These are phyloP conservation scores for Zygosaccharomyces gambellarensis DNA, from an alignment of 805 yeast genomes.

Conservation along the genomic window DNA sequence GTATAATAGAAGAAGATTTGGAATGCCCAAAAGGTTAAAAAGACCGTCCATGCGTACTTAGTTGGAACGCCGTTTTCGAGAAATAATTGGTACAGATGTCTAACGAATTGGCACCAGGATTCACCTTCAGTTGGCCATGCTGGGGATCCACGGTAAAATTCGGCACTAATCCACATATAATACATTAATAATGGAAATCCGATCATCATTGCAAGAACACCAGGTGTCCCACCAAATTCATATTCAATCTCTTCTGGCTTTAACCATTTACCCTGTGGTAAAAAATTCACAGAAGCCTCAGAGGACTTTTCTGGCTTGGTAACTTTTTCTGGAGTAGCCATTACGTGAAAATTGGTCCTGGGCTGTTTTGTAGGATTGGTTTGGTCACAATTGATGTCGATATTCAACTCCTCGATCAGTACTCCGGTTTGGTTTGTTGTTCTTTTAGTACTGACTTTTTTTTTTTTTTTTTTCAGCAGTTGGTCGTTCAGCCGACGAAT, in stretches of 20 bases:
- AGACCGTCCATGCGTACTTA: slow-evolving; percentile 58
- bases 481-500: too few species aligned
- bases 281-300: slow-evolving; percentile 17
- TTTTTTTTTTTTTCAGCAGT: too few species aligned
- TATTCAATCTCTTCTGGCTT: slow-evolving; percentile 57
- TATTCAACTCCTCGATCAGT: too few species aligned
- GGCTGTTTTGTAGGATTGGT: too few species aligned
- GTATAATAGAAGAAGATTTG: slow-evolving; percentile 75
- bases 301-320: slow-evolving; percentile 2
- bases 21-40: slow-evolving; percentile 59
- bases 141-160: slow-evolving; percentile 67
- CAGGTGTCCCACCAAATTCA: slow-evolving; percentile 92
- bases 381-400: too few species aligned
- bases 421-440: too few species aligned
- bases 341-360: neutral
- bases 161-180: slow-evolving; percentile 92
- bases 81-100: slow-evolving; percentile 43
- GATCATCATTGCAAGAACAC: slow-evolving; percentile 84
- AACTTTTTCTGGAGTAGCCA: neutral
- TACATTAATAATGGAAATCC: slow-evolving; percentile 94
- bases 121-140: slow-evolving; percentile 66
- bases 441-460: too few species aligned
- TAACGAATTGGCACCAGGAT: slow-evolving; percentile 46
- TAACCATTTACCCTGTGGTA: slow-evolving; percentile 39
- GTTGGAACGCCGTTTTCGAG: slow-evolving; percentile 56